Conservation (phyloP, 371 early-diverging fungal genomes). For the Nematocida sp. region DNA sequence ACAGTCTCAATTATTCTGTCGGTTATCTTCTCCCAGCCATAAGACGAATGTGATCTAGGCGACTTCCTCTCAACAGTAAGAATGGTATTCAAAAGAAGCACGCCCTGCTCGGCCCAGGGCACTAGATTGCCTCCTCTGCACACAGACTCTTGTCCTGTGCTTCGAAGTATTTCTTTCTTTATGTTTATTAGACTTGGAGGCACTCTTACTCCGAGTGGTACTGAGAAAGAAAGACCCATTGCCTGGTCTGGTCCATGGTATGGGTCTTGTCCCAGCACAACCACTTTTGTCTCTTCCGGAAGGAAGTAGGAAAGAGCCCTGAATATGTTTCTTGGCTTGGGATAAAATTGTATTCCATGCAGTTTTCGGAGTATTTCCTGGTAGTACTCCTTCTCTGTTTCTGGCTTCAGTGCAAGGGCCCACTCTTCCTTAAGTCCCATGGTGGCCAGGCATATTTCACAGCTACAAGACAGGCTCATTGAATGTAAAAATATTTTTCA, state of each 20-base stretch:
- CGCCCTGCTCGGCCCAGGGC: slow-evolving; percentile 80
- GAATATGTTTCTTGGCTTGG: slow-evolving; percentile 52
- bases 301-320: slow-evolving; percentile 52
- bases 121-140: slow-evolving; percentile 67
- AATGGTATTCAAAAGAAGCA: slow-evolving; percentile 81
- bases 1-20: slow-evolving; percentile 73
- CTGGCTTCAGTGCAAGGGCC: slow-evolving; percentile 45
- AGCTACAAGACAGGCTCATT: background rate
- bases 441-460: slow-evolving; percentile 8
- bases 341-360: slow-evolving; percentile 51
- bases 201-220: slow-evolving; percentile 68
- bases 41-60: slow-evolving; percentile 75
- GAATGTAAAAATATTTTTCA: too few relatives aligned
- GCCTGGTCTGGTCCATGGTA: slow-evolving; percentile 85
- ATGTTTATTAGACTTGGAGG: slow-evolving; percentile 89
- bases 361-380: slow-evolving; percentile 39
- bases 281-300: slow-evolving; percentile 59
- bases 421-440: slow-evolving; percentile 45
- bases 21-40: slow-evolving; percentile 83
- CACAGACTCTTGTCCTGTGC: slow-evolving; percentile 63
- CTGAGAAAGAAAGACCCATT: slow-evolving; percentile 70
- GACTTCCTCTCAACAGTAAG: slow-evolving; percentile 77
- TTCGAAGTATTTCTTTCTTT: slow-evolving; percentile 72
- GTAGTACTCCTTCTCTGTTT: slow-evolving; percentile 60
- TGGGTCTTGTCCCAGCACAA: slow-evolving; percentile 71